Evolutionary conservation across 345 rosid species (phyloP).

Genomic region (Atalantia buxifolia): DNA sequence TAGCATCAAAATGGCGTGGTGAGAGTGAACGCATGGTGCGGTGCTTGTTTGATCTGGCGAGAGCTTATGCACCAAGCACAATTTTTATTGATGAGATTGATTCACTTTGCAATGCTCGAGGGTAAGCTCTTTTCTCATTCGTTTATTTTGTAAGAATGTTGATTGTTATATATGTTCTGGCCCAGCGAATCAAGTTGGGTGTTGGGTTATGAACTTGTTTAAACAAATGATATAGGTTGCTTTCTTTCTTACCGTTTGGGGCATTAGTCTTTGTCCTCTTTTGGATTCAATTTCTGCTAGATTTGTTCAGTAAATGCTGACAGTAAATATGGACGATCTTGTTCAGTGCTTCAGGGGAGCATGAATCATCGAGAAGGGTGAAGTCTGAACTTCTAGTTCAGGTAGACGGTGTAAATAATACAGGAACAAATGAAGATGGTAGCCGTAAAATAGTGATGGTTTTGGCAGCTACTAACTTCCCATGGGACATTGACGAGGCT

Average conservation of each 20-base stretch:
- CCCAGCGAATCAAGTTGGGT: neutral
- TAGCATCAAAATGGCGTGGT: constrained; percentile 98
- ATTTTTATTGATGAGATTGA: constrained; percentile 97
- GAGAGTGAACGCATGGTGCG: constrained; percentile 99
- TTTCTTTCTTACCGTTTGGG: neutral
- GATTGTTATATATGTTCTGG: neutral
- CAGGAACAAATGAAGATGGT: constrained; percentile 92
- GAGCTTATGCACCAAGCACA: constrained; percentile 98
- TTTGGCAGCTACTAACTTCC: constrained; percentile 97
- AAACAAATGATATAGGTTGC: neutral
- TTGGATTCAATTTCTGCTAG: neutral
- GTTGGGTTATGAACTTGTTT: neutral
- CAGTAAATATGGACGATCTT: neutral
- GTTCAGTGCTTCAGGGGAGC: constrained; percentile 92
- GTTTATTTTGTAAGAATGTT: neutral
- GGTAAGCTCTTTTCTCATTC: constrained; percentile 45
- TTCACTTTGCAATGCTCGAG: constrained; percentile 94
- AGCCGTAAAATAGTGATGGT: constrained; percentile 98
- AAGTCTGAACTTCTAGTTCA: constrained; percentile 99
- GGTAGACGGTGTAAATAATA: constrained; percentile 96
- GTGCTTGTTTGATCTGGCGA: constrained; percentile 90
- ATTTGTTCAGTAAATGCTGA: neutral
- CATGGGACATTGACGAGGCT: constrained; percentile 99
- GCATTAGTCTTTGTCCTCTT: neutral
- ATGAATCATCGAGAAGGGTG: constrained; percentile 98